phyloP scores from a whole-genome alignment of 2,329 filamentous ascomycete species.

The Mollisia scopiformis region DNA sequence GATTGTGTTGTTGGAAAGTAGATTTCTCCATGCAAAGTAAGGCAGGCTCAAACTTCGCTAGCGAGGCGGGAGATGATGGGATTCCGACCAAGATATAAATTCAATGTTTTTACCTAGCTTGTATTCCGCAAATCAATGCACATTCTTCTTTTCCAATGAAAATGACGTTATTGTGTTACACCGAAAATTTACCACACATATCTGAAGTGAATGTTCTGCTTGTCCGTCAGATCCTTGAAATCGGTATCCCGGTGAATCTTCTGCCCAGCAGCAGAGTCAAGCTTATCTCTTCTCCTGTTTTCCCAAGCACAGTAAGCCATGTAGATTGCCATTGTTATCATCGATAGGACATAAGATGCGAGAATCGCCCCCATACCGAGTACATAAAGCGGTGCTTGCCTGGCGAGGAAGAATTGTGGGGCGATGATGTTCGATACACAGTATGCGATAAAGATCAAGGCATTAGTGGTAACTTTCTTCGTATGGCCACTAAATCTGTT shows the following conservation, averaged over 20 bases:
- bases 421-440: conserved; percentile 33
- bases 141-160: not conserved
- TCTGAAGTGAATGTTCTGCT: conserved; percentile 28
- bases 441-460: conserved; percentile 38
- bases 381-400: conserved; percentile 59
- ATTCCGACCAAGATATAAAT: not conserved
- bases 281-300: conserved; percentile 36
- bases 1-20: not conserved
- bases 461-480: conserved; percentile 50
- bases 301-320: conserved; percentile 39
- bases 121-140: no score
- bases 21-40: not conserved
- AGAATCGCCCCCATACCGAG: conserved; percentile 54
- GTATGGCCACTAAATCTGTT: conserved; percentile 43
- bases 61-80: not conserved
- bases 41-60: not conserved
- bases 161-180: not conserved
- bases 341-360: conserved; percentile 38
- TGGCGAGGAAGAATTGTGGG: conserved; percentile 63
- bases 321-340: conserved; percentile 33
- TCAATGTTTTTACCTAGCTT: not conserved
- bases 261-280: conserved; percentile 1
- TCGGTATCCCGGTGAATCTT: conserved; percentile 15
- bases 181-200: conserved; percentile 18
- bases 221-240: conserved; percentile 30